Evolutionary conservation across 1,284 basidiomycete genomes (phyloP).

Genomic region (Filobasidium uniguttulatum): DNA sequence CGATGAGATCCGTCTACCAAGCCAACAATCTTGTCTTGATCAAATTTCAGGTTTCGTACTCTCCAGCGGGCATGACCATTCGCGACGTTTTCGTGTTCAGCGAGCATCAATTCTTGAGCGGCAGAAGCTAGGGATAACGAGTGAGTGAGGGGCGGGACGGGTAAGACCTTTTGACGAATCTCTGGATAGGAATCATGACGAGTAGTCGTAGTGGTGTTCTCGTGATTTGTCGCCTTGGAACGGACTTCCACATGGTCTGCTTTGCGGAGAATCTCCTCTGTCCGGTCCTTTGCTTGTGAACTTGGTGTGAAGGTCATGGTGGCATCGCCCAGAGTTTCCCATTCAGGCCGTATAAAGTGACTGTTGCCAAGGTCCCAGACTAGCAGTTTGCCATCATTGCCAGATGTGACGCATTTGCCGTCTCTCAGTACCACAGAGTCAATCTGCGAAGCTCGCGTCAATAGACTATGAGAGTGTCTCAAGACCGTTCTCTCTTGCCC

Average conservation of each 20-base stretch:
- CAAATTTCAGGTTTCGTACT: constrained; percentile 30
- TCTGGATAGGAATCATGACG: no score
- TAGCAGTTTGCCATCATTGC: constrained; percentile 30
- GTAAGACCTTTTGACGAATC: constrained; percentile 11
- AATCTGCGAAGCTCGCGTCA: constrained; percentile 28
- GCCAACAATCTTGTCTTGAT: constrained; percentile 36
- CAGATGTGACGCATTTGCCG: constrained; percentile 29
- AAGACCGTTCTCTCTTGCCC: constrained; percentile 13
- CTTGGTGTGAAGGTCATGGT: no score
- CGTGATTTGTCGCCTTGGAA: no score
- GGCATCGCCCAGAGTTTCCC: no score
- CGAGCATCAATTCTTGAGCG: constrained; percentile 28
- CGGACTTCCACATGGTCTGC: no score
- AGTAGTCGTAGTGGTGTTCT: no score
- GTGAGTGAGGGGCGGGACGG: constrained; percentile 20
- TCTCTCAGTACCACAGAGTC: constrained; percentile 25
- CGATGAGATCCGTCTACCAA: constrained; percentile 16
- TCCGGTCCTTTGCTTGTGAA: no score
- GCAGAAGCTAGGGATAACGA: constrained; percentile 29
- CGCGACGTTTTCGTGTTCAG: constrained; percentile 2
- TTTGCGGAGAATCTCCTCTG: no score
- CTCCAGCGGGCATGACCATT: constrained; percentile 9
- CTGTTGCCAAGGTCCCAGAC: constrained; percentile 34
- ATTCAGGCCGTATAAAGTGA: no score
- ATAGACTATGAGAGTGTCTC: constrained; percentile 28